phyloP scores from a whole-genome alignment of 148 eudicot genomes.

The Vaccinium vitisidaea region DNA sequence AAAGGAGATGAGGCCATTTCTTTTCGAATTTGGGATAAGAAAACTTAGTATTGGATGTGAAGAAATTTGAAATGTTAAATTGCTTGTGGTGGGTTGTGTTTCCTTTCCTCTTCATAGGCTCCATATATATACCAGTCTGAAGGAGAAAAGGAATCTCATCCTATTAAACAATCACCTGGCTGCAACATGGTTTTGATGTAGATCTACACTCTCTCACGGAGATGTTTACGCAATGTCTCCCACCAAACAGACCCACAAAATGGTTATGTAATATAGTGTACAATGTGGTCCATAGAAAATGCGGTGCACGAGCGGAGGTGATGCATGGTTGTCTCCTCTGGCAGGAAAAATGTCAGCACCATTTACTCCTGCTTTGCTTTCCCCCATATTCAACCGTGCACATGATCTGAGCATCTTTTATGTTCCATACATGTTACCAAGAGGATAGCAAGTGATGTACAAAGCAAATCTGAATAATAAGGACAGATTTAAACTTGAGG shows the following conservation, averaged over 20 bases:
- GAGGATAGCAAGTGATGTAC: not conserved
- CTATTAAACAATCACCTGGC: not conserved
- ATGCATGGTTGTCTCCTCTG: not conserved
- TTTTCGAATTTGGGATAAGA: not conserved
- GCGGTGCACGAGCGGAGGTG: not conserved
- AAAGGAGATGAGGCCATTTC: constrained; percentile 17
- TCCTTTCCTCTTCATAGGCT: not conserved
- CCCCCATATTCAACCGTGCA: not conserved
- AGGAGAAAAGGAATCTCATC: constrained; percentile 9
- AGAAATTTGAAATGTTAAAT: not conserved
- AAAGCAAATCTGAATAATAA: not conserved
- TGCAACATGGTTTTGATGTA: not conserved
- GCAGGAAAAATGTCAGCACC: not conserved
- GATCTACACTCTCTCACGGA: not conserved
- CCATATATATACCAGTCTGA: not conserved
- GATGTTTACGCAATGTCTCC: not conserved
- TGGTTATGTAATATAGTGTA: not conserved
- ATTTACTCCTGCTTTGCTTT: not conserved
- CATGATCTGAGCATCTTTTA: not conserved
- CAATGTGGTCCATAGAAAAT: not conserved
- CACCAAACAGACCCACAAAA: not conserved
- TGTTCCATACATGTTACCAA: not conserved
- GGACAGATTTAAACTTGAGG: not conserved
- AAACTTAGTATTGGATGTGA: not conserved
- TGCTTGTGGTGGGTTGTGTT: not conserved